These are phyloP conservation scores for Blastomyces emzantsi DNA, from an alignment of 2,329 filamentous ascomycete species.

Conservation along the genomic window DNA sequence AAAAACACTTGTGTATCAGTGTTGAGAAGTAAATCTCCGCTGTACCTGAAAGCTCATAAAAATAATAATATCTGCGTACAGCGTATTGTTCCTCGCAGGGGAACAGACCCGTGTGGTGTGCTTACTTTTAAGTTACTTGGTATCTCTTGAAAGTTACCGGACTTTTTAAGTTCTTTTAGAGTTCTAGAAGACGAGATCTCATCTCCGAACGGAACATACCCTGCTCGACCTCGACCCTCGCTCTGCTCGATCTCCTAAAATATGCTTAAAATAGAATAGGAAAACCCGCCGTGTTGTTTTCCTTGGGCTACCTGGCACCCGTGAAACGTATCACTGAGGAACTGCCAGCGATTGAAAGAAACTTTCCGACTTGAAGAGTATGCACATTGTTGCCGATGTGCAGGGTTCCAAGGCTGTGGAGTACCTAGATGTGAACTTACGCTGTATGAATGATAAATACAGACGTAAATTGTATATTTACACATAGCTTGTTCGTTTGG, in stretches of 20 bases:
- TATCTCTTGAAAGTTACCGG: not conserved
- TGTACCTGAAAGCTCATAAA: not conserved
- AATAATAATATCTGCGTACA: not conserved
- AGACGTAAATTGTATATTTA: not conserved
- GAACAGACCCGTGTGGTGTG: not conserved
- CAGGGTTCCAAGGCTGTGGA: too few species aligned
- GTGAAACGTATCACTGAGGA: not conserved
- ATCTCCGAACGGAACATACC: conserved; percentile 1
- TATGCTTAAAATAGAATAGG: conserved; percentile 1
- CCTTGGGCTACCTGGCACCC: too few species aligned
- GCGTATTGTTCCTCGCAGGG: too few species aligned
- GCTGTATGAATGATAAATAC: too few species aligned
- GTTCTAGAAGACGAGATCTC: conserved; percentile 2
- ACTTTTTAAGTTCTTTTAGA: not conserved
- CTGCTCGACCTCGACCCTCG: not conserved
- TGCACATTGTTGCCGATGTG: too few species aligned
- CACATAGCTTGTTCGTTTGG: not conserved
- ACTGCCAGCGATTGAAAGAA: not conserved
- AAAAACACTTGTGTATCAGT: too few species aligned
- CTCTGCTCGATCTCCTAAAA: not conserved
- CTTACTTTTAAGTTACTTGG: not conserved
- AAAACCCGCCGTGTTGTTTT: not conserved
- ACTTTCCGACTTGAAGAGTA: not conserved
- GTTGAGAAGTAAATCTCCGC: not conserved
- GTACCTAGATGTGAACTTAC: too few species aligned